Evolutionary conservation across 2,329 filamentous ascomycete species (phyloP), one percentile per base, ranked within the genome.

Genomic region (Dothistroma pini): DNA sequence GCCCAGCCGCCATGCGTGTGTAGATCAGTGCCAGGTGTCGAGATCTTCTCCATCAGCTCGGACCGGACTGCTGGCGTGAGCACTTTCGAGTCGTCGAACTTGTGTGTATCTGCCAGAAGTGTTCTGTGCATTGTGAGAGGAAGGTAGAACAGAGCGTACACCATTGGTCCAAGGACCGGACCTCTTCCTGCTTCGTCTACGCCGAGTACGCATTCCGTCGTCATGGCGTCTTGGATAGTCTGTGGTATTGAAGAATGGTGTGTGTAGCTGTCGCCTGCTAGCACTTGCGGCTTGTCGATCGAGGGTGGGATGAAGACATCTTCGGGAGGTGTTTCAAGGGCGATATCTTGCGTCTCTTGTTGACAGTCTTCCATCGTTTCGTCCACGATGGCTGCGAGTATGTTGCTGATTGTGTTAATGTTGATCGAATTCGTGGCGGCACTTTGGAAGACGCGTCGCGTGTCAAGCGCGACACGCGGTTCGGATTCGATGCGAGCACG

Each of bases 31-130:
- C 74, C 79, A 0, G 83, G 74, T 0, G 86, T 89, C 80, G 91
- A 96, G 51, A 97, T 84, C 2, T 82, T 81, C 61, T 81, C 78
- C 85, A 88, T 87, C 34, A 97, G 84, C 9, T 81, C 76, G 14
- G 89, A 88, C 66, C 93, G 91, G 41, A 93, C 86, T n/a, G 82
- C 79, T 0, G 93, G 85, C 0, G 89, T 96, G 44, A 97, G 85
- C 5, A 92, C 90, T 79, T 97, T 97, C 74, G 90, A 96, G 81
- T 97, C 93, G 80, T 97, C 89, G 78, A 97, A 97, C 79, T 88
- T 89, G 79, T 96, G 89, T 4, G 86, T 86, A 38, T 85, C 77
- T 56, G 90, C 89, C 22, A 97, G 86, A 31, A 97, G 85, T 0
- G 89, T 83, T 72, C 88, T 86, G 64, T 88, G 83, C 38, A 81